Base-by-base conservation (phyloP, 1,284 basidiomycete species). In the Trametes pubescens region DNA sequence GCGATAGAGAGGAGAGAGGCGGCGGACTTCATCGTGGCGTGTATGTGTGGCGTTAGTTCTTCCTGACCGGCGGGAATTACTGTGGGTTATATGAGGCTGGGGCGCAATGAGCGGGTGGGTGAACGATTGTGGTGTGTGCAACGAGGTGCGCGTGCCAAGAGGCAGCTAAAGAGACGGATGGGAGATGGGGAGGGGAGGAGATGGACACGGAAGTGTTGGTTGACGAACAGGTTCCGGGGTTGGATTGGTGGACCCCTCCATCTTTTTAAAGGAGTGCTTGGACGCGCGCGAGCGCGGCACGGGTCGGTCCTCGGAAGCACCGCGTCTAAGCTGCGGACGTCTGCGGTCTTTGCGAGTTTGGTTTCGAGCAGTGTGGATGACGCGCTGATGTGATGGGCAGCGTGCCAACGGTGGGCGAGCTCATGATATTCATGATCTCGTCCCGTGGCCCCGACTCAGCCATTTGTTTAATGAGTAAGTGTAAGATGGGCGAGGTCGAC, bases 11-110 rank as follows among this genome's bases (percentile, higher is more conserved):
- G 40, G 67, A 74, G 38, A 16, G 71, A 60, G 37, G 65, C 54
- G 38, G 67, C 65, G 59, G 73, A 74, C 69, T 75, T 76, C 75
- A 76, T 76, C 51, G 22, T 68, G 59, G 44, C 29, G 29, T 32
- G 29, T 8, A n/a, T n/a, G 29, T 32, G 29, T 3, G 29, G 29
- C 35, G 56, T 53, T 48, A 32, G 63, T 61, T 49, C 26, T 59
- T 65, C 64, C 57, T 55, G 64, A 43, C 63, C 63, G 51, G 58
- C 58, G 59, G 59, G 58, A 60, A 60, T 43, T 53, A 60, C 38
- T 49, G 24, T 38, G 26, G 35, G 40, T 16, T n/a, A 24, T 49
- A 34, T 38, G 29, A 37, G 40, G 6, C 10, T 14, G 16, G 37
- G 40, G 26, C 44, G 54, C 64, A 65, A 63, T 8, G 65, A 70